Conservation (phyloP, 116 monocot species). For the Phalaenopsis hybrid region DNA sequence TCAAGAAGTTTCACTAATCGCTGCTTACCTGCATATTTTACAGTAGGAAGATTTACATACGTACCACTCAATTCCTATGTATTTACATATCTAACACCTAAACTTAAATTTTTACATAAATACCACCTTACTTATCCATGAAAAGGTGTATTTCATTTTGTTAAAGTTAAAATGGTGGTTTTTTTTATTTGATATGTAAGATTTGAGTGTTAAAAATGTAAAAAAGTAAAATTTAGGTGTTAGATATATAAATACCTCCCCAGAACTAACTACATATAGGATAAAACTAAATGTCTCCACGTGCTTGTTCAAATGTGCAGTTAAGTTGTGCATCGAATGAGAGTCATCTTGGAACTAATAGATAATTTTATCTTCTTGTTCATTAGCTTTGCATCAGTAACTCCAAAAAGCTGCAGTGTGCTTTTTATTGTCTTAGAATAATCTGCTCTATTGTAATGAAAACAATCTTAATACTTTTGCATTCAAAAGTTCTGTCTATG, state of each 20-base stretch:
- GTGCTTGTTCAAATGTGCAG: background rate
- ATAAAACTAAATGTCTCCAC: background rate
- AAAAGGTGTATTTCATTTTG: no score
- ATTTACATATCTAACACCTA: no score
- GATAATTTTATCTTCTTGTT: background rate
- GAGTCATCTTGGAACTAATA: background rate
- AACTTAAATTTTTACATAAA: no score
- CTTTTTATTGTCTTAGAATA: background rate
- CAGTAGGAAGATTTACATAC: no score
- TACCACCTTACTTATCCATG: no score
- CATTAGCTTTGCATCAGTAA: background rate
- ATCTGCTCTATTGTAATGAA: background rate
- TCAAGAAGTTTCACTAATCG: background rate
- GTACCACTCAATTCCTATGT: no score
- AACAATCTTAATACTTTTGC: background rate
- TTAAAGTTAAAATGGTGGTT: no score
- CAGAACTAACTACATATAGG: background rate
- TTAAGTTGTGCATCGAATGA: background rate
- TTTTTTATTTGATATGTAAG: no score
- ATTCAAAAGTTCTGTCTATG: conserved; percentile 1
- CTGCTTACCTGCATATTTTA: background rate
- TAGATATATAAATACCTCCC: background rate
- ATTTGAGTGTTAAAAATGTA: no score
- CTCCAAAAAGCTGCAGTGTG: background rate
- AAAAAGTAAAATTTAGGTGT: no score